phyloP scores from a whole-genome alignment of 176 grass and related monocot genomes.

The Musa beccarii region DNA sequence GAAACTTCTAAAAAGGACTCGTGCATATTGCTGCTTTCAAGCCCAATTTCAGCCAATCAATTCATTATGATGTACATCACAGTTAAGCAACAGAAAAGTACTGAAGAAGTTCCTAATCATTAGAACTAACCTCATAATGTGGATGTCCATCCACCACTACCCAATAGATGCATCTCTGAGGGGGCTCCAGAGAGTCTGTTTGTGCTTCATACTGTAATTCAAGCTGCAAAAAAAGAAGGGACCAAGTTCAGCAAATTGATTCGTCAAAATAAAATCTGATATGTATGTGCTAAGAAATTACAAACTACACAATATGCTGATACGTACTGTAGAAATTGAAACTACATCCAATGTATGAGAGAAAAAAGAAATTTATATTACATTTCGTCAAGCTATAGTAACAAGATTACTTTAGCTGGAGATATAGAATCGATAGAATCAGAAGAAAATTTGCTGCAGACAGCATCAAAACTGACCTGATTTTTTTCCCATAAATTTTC shows the following conservation, averaged over 20 bases:
- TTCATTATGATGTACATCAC: background rate
- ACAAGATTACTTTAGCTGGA: background rate
- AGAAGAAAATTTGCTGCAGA: background rate
- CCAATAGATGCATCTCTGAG: conserved; percentile 79
- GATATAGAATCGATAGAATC: background rate
- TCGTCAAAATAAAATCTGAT: background rate
- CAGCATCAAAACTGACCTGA: too few relatives aligned
- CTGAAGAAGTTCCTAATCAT: background rate
- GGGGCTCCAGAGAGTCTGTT: conserved; percentile 61
- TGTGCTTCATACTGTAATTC: conserved; percentile 58
- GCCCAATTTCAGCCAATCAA: background rate
- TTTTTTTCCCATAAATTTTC: background rate
- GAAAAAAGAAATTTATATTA: background rate
- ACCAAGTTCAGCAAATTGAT: background rate
- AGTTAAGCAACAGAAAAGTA: background rate
- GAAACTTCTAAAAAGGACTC: too few relatives aligned
- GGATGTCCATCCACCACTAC: conserved; percentile 79
- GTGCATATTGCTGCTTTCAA: too few relatives aligned
- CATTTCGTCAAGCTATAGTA: background rate
- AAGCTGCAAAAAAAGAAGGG: conserved; percentile 37
- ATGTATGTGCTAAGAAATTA: background rate
- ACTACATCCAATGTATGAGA: background rate
- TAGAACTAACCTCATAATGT: conserved; percentile 44
- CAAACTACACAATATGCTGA: background rate
- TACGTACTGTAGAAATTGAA: background rate